A percentile compares a stretch with the other conserved stretches of the same genome.
These are phyloP conservation scores for Euphorbia corollata DNA, from an alignment of 441 rosid genomes.

Conservation along the genomic window DNA sequence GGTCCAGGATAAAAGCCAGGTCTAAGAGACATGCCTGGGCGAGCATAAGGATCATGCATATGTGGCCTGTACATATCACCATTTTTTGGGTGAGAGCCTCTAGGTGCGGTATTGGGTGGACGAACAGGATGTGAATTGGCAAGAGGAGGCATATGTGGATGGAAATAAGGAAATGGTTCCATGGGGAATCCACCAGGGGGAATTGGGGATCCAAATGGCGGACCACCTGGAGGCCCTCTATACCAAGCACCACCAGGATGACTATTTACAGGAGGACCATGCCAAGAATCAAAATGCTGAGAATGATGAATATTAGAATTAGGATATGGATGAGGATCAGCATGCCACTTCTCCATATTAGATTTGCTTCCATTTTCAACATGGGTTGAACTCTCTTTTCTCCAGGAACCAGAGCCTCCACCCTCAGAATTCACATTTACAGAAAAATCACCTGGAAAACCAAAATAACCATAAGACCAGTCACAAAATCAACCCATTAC, in stretches of 20 bases:
- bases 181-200: slow-evolving; percentile 74
- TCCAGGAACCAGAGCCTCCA: slow-evolving; percentile 52
- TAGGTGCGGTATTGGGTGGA: slow-evolving; percentile 60
- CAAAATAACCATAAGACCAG: background rate
- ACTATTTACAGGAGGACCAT: slow-evolving; percentile 69
- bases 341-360: slow-evolving; percentile 58
- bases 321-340: slow-evolving; percentile 51
- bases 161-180: slow-evolving; percentile 82
- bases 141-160: slow-evolving; percentile 56
- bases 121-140: slow-evolving; percentile 51
- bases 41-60: slow-evolving; percentile 64
- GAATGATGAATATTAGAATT: slow-evolving; percentile 50
- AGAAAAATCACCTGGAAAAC: slow-evolving; percentile 38
- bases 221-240: slow-evolving; percentile 71
- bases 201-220: slow-evolving; percentile 65
- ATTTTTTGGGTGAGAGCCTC: slow-evolving; percentile 59
- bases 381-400: slow-evolving; percentile 48
- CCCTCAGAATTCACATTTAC: slow-evolving; percentile 31
- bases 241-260: slow-evolving; percentile 87
- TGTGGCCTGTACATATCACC: slow-evolving; percentile 80
- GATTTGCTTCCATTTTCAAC: slow-evolving; percentile 55
- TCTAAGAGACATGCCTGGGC: slow-evolving; percentile 76
- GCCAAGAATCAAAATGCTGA: slow-evolving; percentile 73
- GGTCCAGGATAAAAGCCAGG: slow-evolving; percentile 91
- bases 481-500: background rate